These are phyloP conservation scores for Yarrowia keelungensis DNA, from an alignment of 805 yeast species.

Conservation along the genomic window DNA sequence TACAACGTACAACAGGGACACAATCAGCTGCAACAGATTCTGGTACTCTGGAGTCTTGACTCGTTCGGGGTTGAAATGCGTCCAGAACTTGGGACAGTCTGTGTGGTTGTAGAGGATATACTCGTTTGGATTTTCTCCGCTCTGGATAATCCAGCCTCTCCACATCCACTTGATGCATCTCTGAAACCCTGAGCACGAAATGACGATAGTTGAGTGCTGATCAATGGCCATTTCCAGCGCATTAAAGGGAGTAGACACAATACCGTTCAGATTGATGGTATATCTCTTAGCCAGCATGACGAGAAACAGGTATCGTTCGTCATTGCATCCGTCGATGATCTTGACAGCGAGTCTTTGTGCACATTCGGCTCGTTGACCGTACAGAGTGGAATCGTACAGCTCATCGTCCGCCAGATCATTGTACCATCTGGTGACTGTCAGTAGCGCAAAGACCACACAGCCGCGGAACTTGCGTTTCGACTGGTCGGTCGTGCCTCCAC, in stretches of 20 bases:
- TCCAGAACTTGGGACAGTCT: conserved; percentile 58
- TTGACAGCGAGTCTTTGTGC: conserved; percentile 76
- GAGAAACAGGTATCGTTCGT: conserved; percentile 59
- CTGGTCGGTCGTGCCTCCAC: conserved; percentile 23
- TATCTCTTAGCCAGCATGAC: conserved; percentile 80
- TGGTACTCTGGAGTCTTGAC: conserved; percentile 87
- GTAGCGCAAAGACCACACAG: conserved; percentile 67
- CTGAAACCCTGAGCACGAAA: conserved; percentile 83
- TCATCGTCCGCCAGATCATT: conserved; percentile 63
- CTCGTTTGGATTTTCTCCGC: conserved; percentile 69
- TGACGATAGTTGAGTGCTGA: conserved; percentile 76
- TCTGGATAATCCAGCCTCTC: conserved; percentile 92
- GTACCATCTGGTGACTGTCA: conserved; percentile 84
- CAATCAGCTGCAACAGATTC: conserved; percentile 69
- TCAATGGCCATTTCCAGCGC: conserved; percentile 88
- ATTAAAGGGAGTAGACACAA: conserved; percentile 68
- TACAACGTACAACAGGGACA: conserved; percentile 67
- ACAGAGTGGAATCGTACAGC: conserved; percentile 71
- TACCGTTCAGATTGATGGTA: conserved; percentile 66
- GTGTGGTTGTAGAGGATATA: conserved; percentile 70
- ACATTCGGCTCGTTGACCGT: conserved; percentile 65
- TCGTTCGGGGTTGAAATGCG: conserved; percentile 82
- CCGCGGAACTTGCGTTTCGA: conserved; percentile 33
- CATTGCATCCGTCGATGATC: conserved; percentile 66
- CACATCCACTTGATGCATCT: conserved; percentile 88